phyloP scores from a whole-genome alignment of 1,284 basidiomycete species.

The Boletus semigastroideus region DNA sequence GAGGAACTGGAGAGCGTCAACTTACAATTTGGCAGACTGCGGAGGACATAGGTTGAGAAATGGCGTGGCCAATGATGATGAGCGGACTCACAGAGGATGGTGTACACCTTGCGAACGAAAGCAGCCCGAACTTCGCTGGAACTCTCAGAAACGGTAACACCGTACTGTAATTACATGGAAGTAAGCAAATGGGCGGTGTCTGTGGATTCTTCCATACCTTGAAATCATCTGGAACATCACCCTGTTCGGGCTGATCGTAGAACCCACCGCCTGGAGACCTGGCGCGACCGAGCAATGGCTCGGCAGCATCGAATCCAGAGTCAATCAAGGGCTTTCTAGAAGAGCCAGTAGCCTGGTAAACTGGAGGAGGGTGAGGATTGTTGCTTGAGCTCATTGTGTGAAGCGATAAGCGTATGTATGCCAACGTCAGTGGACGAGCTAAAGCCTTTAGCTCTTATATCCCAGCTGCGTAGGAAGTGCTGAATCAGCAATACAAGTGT shows the following conservation, averaged over 20 bases:
- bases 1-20: not conserved
- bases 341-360: constrained; percentile 42
- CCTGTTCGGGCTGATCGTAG: constrained; percentile 67
- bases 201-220: constrained; percentile 48
- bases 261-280: constrained; percentile 48
- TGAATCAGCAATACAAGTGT: constrained; percentile 30
- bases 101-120: constrained; percentile 80
- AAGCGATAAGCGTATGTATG: constrained; percentile 22
- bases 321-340: constrained; percentile 34
- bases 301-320: constrained; percentile 35
- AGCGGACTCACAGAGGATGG: constrained; percentile 67
- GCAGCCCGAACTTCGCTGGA: constrained; percentile 68
- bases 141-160: constrained; percentile 73
- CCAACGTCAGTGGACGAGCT: not conserved
- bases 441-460: constrained; percentile 9
- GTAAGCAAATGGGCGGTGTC: constrained; percentile 5
- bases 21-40: constrained; percentile 71
- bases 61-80: not conserved
- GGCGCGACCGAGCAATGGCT: constrained; percentile 51
- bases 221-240: constrained; percentile 81
- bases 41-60: constrained; percentile 6
- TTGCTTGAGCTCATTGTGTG: constrained; percentile 29
- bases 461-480: constrained; percentile 8
- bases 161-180: constrained; percentile 52
- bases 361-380: constrained; percentile 56